Conservation (phyloP, 1,284 basidiomycete species). For the Sphaerobolus stellatus region DNA sequence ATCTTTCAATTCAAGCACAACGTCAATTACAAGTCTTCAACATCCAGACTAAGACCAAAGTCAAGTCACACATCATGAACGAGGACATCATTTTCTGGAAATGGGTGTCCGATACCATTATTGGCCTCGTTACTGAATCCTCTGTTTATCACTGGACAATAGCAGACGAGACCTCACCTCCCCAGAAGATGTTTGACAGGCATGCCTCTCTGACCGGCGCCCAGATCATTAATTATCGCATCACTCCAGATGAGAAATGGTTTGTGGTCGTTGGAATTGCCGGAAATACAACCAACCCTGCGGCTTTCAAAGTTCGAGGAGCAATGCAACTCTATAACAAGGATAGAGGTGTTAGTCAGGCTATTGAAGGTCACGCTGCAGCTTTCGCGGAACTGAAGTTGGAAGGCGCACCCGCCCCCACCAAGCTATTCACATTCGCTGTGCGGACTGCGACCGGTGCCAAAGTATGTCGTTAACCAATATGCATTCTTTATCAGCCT, state of each 20-base stretch:
- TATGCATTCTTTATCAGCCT: conserved; percentile 4
- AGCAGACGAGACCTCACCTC: conserved; percentile 66
- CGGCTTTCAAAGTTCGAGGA: conserved; percentile 97
- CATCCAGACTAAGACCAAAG: conserved; percentile 95
- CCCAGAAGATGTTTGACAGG: conserved; percentile 94
- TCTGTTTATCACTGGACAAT: conserved; percentile 96
- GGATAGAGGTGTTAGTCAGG: conserved; percentile 94
- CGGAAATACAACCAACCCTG: conserved; percentile 88
- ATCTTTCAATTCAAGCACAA: conserved; percentile 58
- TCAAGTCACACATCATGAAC: conserved; percentile 92
- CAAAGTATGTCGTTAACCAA: conserved; percentile 62
- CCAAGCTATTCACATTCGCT: conserved; percentile 95
- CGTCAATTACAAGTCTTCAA: conserved; percentile 98
- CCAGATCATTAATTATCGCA: conserved; percentile 99
- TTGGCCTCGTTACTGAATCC: conserved; percentile 95
- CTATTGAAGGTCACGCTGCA: conserved; percentile 98
- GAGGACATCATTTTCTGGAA: conserved; percentile 99
- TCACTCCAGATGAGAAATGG: conserved; percentile 94
- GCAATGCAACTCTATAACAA: conserved; percentile 93
- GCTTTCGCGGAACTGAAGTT: conserved; percentile 92
- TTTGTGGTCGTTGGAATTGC: conserved; percentile 95
- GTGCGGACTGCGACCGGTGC: conserved; percentile 95
- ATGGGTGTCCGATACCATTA: conserved; percentile 89
- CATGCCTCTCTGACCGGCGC: conserved; percentile 92
- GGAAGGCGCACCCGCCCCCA: conserved; percentile 79